These are phyloP conservation scores for Geoglossum glabrum DNA, from an alignment of 495 filamentous ascomycete species.

Conservation along the genomic window DNA sequence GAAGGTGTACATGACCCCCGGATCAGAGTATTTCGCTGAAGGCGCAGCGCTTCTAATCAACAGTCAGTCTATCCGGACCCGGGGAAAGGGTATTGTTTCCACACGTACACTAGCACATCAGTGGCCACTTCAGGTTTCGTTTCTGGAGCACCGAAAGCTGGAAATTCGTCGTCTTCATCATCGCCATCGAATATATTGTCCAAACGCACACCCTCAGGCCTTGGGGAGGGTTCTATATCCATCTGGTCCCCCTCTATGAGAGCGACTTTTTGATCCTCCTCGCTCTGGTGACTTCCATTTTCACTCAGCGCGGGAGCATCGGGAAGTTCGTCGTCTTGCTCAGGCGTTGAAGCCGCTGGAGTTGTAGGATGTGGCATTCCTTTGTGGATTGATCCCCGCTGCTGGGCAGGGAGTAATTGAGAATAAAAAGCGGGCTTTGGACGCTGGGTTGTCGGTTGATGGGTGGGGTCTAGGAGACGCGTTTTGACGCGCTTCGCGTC, in stretches of 20 bases:
- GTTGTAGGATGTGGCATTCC: slow-evolving; percentile 34
- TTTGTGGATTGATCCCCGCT: neutral
- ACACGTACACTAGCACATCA: slow-evolving; percentile 16
- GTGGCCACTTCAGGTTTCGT: slow-evolving; percentile 26
- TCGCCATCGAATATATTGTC: slow-evolving; percentile 66
- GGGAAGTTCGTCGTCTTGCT: neutral
- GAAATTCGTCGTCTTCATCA: slow-evolving; percentile 55
- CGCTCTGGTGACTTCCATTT: neutral
- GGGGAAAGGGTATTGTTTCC: neutral
- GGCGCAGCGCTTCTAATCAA: slow-evolving; percentile 14
- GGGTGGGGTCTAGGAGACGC: neutral
- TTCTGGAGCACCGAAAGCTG: slow-evolving; percentile 28
- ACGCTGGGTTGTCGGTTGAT: neutral
- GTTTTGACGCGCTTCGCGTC: neutral
- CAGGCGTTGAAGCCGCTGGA: slow-evolving; percentile 6
- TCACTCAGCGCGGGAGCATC: neutral
- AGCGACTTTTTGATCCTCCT: neutral
- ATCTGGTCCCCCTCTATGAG: neutral
- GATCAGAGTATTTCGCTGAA: slow-evolving; percentile 33
- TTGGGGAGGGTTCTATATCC: neutral
- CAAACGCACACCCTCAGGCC: slow-evolving; percentile 33
- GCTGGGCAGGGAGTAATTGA: neutral
- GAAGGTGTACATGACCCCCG: slow-evolving; percentile 71
- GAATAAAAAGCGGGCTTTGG: neutral
- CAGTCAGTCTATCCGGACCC: slow-evolving; percentile 5